These are phyloP conservation scores for Juglanconis oblonga DNA, from an alignment of 2,329 filamentous ascomycete species.

Conservation along the genomic window DNA sequence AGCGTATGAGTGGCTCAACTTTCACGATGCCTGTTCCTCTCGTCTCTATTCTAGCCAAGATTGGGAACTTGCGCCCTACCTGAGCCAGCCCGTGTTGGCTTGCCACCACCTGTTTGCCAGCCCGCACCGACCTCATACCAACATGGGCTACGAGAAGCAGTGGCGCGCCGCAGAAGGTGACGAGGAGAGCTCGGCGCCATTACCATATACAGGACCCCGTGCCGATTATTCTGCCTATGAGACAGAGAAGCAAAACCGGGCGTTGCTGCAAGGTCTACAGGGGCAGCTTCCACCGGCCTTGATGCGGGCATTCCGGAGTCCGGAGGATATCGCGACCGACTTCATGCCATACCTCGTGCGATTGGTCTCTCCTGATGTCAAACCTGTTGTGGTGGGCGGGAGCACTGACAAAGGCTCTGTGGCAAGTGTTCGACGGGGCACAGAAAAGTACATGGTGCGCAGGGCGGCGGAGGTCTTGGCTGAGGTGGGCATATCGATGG, in stretches of 20 bases:
- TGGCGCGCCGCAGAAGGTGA: constrained; percentile 41
- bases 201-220: constrained; percentile 77
- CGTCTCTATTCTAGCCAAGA: constrained; percentile 81
- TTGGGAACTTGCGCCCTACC: constrained; percentile 87
- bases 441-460: constrained; percentile 76
- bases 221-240: constrained; percentile 83
- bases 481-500: constrained; percentile 78
- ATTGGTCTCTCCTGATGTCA: constrained; percentile 84
- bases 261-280: constrained; percentile 71
- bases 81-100: constrained; percentile 80
- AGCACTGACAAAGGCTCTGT: constrained; percentile 54
- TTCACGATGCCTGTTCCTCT: constrained; percentile 80
- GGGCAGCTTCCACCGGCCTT: constrained; percentile 68
- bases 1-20: constrained; percentile 93
- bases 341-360: constrained; percentile 81
- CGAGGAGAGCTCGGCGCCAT: constrained; percentile 49
- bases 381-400: constrained; percentile 76
- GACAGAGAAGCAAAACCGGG: constrained; percentile 72
- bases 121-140: constrained; percentile 49
- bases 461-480: constrained; percentile 78
- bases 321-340: constrained; percentile 74
- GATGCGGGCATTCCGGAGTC: constrained; percentile 73
- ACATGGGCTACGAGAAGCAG: constrained; percentile 40
- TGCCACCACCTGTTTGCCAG: constrained; percentile 91
- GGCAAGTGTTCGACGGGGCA: constrained; percentile 84